phyloP scores from a whole-genome alignment of 768 basidiomycete species.

The Trametes cingulata region DNA sequence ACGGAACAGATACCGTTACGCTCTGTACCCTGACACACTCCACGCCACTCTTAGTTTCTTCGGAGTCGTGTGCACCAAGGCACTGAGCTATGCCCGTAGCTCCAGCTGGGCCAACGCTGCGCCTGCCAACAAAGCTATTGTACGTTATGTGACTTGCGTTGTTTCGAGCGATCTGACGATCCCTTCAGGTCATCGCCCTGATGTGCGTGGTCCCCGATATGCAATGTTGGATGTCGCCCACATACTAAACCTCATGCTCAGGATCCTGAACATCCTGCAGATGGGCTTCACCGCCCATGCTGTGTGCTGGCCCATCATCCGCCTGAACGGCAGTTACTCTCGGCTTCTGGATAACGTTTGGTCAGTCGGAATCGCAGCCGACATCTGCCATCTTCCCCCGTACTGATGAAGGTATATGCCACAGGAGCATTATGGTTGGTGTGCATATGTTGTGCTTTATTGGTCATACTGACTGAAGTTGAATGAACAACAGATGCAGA shows the following conservation, averaged over 20 bases:
- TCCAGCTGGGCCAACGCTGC: not conserved
- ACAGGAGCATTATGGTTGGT: constrained; percentile 13
- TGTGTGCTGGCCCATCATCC: not conserved
- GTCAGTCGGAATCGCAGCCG: not conserved
- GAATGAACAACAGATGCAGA: not conserved
- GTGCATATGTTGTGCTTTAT: too few relatives aligned
- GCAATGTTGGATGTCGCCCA: not conserved
- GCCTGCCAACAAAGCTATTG: not conserved
- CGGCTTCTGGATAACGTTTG: not conserved
- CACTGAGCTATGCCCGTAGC: not conserved
- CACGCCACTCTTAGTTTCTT: not conserved
- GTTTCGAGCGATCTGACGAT: not conserved
- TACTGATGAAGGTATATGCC: too few relatives aligned
- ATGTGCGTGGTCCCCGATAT: not conserved
- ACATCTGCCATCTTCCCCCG: too few relatives aligned
- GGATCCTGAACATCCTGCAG: constrained; percentile 3
- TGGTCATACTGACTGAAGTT: too few relatives aligned
- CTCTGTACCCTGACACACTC: too few relatives aligned
- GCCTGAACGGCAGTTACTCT: not conserved
- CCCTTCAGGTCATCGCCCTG: not conserved
- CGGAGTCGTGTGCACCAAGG: constrained; percentile 5
- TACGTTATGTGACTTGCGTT: not conserved
- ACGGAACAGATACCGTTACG: not conserved
- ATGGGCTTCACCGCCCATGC: constrained; percentile 1
- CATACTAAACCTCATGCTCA: not conserved